Conservation (phyloP, 805 yeast species). For the Saccharomyces kudriavzevii region DNA sequence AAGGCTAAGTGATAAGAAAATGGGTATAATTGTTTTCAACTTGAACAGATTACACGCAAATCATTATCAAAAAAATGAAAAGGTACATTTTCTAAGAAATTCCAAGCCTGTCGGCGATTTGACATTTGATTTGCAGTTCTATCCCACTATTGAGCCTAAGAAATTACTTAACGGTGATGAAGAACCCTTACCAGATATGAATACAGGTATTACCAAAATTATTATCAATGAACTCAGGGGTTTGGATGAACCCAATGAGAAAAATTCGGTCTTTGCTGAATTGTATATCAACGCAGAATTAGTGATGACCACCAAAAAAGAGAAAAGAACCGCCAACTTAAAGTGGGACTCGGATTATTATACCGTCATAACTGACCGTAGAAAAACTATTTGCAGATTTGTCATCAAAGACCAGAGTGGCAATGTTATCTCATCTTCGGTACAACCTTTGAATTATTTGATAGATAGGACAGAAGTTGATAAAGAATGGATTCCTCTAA, state of each 20-base stretch:
- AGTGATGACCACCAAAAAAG: constrained; percentile 42
- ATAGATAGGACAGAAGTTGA: constrained; percentile 71
- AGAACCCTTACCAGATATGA: constrained; percentile 80
- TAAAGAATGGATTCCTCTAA: constrained; percentile 65
- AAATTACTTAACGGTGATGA: constrained; percentile 68
- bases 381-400: constrained; percentile 55
- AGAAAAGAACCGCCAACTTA: constrained; percentile 52
- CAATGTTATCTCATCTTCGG: constrained; percentile 47
- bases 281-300: constrained; percentile 53
- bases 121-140: constrained; percentile 57
- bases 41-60: constrained; percentile 53
- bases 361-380: constrained; percentile 58
- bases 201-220: constrained; percentile 79
- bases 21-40: constrained; percentile 69
- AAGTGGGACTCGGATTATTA: constrained; percentile 56
- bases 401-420: constrained; percentile 54
- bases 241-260: constrained; percentile 36
- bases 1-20: constrained; percentile 58
- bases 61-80: constrained; percentile 40
- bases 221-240: constrained; percentile 34
- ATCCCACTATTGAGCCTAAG: constrained; percentile 57
- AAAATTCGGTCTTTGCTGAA: constrained; percentile 59
- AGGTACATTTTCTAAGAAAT: constrained; percentile 59
- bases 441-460: constrained; percentile 49
- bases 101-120: constrained; percentile 75